Conservation (phyloP, 768 basidiomycete species). For the Hygrocybe coccinea region DNA sequence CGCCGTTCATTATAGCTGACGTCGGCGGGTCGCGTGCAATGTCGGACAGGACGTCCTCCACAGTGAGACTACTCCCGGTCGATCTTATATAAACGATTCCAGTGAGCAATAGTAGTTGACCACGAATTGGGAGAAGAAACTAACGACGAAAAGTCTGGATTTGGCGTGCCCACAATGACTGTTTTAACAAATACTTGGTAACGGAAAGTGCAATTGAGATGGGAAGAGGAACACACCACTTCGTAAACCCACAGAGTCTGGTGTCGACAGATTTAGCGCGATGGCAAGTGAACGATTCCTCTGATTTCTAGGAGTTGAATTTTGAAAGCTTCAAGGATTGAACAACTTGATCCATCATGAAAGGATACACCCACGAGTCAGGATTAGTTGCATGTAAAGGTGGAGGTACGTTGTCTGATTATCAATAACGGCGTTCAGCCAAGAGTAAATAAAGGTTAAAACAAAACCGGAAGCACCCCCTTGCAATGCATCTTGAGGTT, state of each 20-base stretch:
- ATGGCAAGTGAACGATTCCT: background rate
- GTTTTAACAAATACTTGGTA: background rate
- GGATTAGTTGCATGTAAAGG: background rate
- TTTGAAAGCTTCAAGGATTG: background rate
- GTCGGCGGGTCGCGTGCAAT: background rate
- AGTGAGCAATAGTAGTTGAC: background rate
- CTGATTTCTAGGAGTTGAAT: background rate
- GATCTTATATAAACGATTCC: background rate
- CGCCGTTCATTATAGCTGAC: background rate
- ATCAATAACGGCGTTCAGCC: background rate
- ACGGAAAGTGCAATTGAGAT: background rate
- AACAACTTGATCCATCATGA: background rate
- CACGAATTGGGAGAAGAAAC: background rate
- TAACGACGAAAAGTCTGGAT: background rate
- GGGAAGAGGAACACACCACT: background rate
- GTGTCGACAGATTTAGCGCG: background rate
- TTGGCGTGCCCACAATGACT: background rate
- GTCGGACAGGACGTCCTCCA: background rate
- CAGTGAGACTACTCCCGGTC: background rate
- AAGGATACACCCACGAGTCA: background rate
- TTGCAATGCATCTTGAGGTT: background rate
- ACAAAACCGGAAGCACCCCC: background rate
- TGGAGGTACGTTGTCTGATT: background rate
- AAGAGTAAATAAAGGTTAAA: background rate
- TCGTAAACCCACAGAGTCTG: conserved; percentile 2